Evolutionary conservation across 2,329 filamentous ascomycete species (phyloP), one percentile per base, ranked within the genome.

Genomic region (Clonostachys chloroleuca): DNA sequence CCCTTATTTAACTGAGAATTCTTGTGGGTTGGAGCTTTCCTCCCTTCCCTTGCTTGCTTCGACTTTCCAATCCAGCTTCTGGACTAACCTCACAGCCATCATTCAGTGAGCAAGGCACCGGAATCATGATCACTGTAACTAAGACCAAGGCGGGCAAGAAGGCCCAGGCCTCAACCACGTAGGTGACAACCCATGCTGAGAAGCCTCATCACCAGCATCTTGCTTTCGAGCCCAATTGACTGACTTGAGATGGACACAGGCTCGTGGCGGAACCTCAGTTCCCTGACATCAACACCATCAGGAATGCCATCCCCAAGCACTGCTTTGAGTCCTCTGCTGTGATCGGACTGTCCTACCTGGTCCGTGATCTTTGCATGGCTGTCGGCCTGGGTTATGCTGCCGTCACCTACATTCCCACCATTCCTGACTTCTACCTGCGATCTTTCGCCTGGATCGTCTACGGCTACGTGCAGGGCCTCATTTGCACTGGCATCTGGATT

Each of bases 401-500:
- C 24, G 62, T 80, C 44, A 74, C 69, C 49, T 78, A 73, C 62
- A 82, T 83, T 58, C 74, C 76, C 44, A 58, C 62, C 44, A 66
- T 84, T 47, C 63, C 70, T 48, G 69, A 72, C 51, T 57, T 65
- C 34, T 56, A 59, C 50, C 58, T 73, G 42, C 76, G 77, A 49
- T 57, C 64, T 47, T 55, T 66, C 12, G 72, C 75, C 49, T 86
- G 81, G 80, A 65, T 68, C 33, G 60, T 66, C 40, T 87, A 88
- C 62, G 77, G 80, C 52, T 84, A 81, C 62, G 56, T 78, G 42
- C 82, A 87, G 65, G 84, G 84, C 44, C 75, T 84, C 30, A 67
- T 86, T 54, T 80, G 81, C 61, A 86, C 82, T 4, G 84, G 84
- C 5, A 67, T 88, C 55, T 88, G 84, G 85, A 83, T 86, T 54